Percentiles rank a stretch among this genome's conserved stretches.
These are phyloP conservation scores for Acanthamoeba sp. DNA, from an alignment of 208 protist species.

Conservation along the genomic window DNA sequence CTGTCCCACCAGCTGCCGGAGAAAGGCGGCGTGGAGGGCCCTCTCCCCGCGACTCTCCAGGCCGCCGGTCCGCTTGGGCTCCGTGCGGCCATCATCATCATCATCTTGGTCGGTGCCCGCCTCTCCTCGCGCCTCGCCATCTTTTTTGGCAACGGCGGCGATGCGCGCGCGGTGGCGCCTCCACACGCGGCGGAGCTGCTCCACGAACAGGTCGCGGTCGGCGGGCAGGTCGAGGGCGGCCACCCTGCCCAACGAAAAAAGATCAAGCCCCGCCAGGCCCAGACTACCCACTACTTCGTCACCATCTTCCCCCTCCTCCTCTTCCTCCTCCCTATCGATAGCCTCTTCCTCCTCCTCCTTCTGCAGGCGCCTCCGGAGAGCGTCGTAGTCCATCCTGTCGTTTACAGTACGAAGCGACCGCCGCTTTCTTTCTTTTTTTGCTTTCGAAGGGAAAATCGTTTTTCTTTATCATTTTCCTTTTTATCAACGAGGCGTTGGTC, in stretches of 20 bases:
- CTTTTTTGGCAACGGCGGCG: background rate
- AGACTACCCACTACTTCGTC: background rate
- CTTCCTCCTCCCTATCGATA: background rate
- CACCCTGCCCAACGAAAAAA: background rate
- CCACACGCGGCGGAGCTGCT: conserved; percentile 37
- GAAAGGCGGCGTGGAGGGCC: background rate
- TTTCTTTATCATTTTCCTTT: too few relatives aligned
- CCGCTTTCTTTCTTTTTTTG: background rate
- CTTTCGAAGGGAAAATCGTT: too few relatives aligned
- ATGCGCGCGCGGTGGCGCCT: background rate
- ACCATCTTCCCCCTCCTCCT: background rate
- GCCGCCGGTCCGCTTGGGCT: background rate
- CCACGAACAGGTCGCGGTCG: background rate
- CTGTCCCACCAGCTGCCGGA: background rate
- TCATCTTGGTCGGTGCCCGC: background rate
- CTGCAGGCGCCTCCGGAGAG: background rate
- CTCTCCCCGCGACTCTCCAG: background rate
- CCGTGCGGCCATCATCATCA: background rate
- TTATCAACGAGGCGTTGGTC: too few relatives aligned
- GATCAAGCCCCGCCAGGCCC: background rate
- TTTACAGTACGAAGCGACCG: background rate
- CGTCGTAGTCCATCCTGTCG: conserved; percentile 56
- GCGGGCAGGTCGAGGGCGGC: background rate
- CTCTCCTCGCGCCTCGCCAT: background rate
- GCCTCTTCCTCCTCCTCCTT: conserved; percentile 16